Base-by-base conservation (phyloP, 768 basidiomycete genomes). In the Collybia mongolica region DNA sequence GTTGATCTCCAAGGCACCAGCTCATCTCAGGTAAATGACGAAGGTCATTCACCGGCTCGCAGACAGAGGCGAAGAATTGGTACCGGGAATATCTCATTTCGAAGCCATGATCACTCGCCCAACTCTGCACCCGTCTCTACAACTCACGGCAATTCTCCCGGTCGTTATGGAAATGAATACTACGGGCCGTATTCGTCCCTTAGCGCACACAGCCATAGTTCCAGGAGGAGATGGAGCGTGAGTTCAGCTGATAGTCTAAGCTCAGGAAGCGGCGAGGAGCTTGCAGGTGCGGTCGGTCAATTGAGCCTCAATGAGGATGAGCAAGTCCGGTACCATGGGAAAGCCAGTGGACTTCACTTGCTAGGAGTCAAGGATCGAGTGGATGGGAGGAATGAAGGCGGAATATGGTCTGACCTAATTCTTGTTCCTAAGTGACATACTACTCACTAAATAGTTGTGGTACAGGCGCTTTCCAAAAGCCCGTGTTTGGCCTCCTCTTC, bases 241-340 rank as follows among this genome's bases (percentile, higher is more conserved):
- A 73, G 71, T 51, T 62, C 67, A 2, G 44, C 42, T 11, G 62
- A 67, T 43, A 68, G 66, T 29, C 29, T 60, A 37, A 68, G 63
- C 54, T 69, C 70, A 37, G 67, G 63, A 24, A 71, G 68, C 40
- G 75, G 74, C 29, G 72, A 68, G n/a, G 75, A 73, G 24, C 61
- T 77, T 28, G 75, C 79, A 26, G 83, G 84, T 50, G 91, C 90
- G 23, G 79, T 93, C 4, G 93, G 93, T 2, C 91, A 94, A 67
- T 72, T 95, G 51, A 90, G 88, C 54, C 60, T 95, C 57, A 93
- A 95, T 59, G 93, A 95, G 70, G 88, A 93, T 47, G 79, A 83
- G 49, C 84, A 94, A 63, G 83, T 95, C 11, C 73, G 93, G 32
- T 94, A 86, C 65, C 93, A 95, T 60, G 91, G 92, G 23, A 90